These are phyloP conservation scores for Cyclocybe aegerita DNA, from an alignment of 768 basidiomycete species.

Conservation along the genomic window DNA sequence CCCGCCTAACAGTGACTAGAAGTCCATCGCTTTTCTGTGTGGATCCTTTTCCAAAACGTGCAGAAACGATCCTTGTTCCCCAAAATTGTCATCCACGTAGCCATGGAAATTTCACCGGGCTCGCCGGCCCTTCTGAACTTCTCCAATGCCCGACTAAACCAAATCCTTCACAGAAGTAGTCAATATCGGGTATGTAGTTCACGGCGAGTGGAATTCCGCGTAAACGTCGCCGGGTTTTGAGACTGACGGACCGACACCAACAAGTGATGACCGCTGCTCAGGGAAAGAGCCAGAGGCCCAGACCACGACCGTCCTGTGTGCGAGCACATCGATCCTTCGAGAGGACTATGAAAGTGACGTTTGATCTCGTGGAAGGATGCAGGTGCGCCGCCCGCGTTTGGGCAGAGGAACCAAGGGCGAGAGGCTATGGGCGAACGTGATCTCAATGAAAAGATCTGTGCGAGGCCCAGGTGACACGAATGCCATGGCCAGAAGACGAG, in stretches of 20 bases:
- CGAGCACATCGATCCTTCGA: slow-evolving; percentile 11
- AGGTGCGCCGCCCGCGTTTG: slow-evolving; percentile 1
- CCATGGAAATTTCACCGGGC: slow-evolving; percentile 57
- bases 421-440: slow-evolving; percentile 26
- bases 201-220: slow-evolving; percentile 50
- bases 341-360: slow-evolving; percentile 6
- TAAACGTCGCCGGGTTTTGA: slow-evolving; percentile 56
- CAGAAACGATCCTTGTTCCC: slow-evolving; percentile 6
- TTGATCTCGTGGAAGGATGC: slow-evolving; percentile 8
- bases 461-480: slow-evolving; percentile 18
- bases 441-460: slow-evolving; percentile 18
- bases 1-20: slow-evolving; percentile 10
- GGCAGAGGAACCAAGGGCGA: slow-evolving; percentile 15
- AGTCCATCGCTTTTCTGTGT: slow-evolving; percentile 28
- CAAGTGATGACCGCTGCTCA: slow-evolving; percentile 22
- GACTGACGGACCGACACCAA: slow-evolving; percentile 11
- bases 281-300: slow-evolving; percentile 45
- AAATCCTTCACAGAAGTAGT: slow-evolving; percentile 16
- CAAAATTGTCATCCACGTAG: slow-evolving; percentile 32
- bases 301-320: slow-evolving; percentile 39
- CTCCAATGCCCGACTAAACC: slow-evolving; percentile 24
- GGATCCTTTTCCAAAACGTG: slow-evolving; percentile 21
- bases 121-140: slow-evolving; percentile 50
- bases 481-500: slow-evolving; percentile 2
- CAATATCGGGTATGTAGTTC: slow-evolving; percentile 33